Percentiles rank a stretch among this genome's conserved stretches.
Conservation (phyloP, 371 early-diverging fungal species). For the Lichtheimia ornata region DNA sequence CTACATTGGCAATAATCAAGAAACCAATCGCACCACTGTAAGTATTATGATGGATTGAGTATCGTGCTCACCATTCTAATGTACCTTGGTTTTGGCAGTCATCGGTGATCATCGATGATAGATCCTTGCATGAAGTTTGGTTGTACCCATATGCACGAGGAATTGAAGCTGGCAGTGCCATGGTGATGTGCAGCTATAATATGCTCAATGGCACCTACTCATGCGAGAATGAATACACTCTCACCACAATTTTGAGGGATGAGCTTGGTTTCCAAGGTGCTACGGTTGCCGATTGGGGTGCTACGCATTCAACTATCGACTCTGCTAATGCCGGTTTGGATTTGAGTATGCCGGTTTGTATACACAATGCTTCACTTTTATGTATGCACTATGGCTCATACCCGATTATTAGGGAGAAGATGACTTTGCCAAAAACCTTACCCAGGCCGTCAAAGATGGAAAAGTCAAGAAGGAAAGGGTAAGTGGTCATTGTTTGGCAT, state of each 20-base stretch:
- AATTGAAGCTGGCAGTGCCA: constrained; percentile 55
- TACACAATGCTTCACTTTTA: neutral
- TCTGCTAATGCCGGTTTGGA: constrained; percentile 56
- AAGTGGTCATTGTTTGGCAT: neutral
- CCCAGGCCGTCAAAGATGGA: constrained; percentile 23
- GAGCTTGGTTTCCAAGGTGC: constrained; percentile 54
- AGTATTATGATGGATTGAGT: neutral
- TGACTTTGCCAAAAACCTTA: constrained; percentile 24
- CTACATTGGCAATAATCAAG: constrained; percentile 50
- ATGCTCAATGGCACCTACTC: constrained; percentile 46
- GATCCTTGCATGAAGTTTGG: constrained; percentile 62
- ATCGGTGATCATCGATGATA: constrained; percentile 42
- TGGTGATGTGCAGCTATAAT: constrained; percentile 66
- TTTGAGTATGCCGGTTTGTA: constrained; percentile 61
- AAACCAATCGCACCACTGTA: constrained; percentile 26
- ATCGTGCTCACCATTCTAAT: neutral
- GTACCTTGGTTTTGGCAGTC: constrained; percentile 31
- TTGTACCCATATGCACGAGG: constrained; percentile 54
- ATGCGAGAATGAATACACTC: constrained; percentile 48
- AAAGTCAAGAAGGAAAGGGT: constrained; percentile 30
- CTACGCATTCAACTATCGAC: constrained; percentile 25
- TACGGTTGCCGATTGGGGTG: constrained; percentile 43
- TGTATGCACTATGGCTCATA: neutral
- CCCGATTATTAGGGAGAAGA: neutral
- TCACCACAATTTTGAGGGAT: constrained; percentile 49